Evolutionary conservation across 2,329 filamentous ascomycete genomes (phyloP).

Genomic region (Botrytis hyacinthi): DNA sequence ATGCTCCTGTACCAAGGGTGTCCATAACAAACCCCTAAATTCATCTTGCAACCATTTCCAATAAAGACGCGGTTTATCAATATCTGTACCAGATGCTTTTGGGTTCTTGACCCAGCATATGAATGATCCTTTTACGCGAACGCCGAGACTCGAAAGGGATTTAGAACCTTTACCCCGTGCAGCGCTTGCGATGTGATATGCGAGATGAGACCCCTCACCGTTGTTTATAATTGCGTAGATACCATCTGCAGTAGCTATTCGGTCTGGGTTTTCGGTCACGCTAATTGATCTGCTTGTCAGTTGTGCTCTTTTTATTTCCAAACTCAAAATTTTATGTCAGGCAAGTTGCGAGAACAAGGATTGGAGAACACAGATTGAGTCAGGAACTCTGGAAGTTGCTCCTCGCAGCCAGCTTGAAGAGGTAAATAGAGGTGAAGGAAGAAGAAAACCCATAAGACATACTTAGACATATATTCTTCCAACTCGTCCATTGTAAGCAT

Average conservation of each 20-base stretch:
- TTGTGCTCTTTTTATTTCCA: background rate
- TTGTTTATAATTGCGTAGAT: slow-evolving; percentile 79
- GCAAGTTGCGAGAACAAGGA: background rate
- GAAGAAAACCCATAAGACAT: background rate
- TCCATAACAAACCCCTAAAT: slow-evolving; percentile 72
- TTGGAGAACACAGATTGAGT: background rate
- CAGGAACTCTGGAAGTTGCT: background rate
- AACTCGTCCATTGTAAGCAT: slow-evolving; percentile 64
- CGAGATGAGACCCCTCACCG: slow-evolving; percentile 70
- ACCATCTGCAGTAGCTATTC: slow-evolving; percentile 67
- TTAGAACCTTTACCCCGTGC: slow-evolving; percentile 39
- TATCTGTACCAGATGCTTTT: slow-evolving; percentile 61
- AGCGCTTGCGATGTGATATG: slow-evolving; percentile 76
- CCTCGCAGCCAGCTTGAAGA: background rate
- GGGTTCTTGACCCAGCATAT: slow-evolving; percentile 81
- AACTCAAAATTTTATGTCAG: background rate
- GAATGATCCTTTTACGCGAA: slow-evolving; percentile 71
- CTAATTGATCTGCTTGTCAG: background rate
- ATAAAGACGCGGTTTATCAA: slow-evolving; percentile 67
- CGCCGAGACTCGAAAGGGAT: slow-evolving; percentile 50
- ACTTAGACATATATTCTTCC: slow-evolving; percentile 67
- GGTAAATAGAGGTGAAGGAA: background rate
- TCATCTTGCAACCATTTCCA: slow-evolving; percentile 69
- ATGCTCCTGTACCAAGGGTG: slow-evolving; percentile 68
- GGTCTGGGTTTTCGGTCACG: no score